Percentiles rank a stretch among this genome's conserved stretches.
phyloP scores from a whole-genome alignment of 1,284 basidiomycete genomes.

The Phellinidium pouzarii region DNA sequence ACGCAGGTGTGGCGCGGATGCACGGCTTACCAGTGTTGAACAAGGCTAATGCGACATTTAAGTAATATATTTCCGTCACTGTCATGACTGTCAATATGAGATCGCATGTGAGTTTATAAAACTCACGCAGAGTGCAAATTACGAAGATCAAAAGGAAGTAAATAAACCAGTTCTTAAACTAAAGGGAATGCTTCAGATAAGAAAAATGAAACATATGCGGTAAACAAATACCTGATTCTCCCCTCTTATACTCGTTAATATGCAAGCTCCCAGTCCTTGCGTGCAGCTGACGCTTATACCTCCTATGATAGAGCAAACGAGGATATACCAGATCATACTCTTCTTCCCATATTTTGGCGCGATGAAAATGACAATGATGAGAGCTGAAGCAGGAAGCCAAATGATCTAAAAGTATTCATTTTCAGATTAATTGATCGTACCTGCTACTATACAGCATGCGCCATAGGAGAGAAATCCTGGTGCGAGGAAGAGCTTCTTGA shows the following conservation, averaged over 20 bases:
- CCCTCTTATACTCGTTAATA: conserved; percentile 81
- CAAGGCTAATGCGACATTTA: conserved; percentile 93
- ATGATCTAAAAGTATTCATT: neutral
- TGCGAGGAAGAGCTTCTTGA: conserved; percentile 79
- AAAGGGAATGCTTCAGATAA: conserved; percentile 11
- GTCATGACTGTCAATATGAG: conserved; percentile 19
- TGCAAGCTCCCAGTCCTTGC: conserved; percentile 87
- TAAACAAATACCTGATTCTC: conserved; percentile 66
- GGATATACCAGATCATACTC: conserved; percentile 94
- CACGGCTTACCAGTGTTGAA: conserved; percentile 76
- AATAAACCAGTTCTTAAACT: conserved; percentile 81
- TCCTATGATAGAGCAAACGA: conserved; percentile 93
- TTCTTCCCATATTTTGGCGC: conserved; percentile 86
- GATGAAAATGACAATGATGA: conserved; percentile 73
- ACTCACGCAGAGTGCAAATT: conserved; percentile 69
- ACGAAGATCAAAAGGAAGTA: conserved; percentile 87
- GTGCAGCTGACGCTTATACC: conserved; percentile 96
- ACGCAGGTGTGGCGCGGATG: conserved; percentile 18
- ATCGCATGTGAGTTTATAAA: conserved; percentile 3
- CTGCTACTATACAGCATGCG: conserved; percentile 48
- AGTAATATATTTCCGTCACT: conserved; percentile 91
- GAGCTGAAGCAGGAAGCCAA: conserved; percentile 29
- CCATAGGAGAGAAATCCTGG: conserved; percentile 84
- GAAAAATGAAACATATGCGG: neutral
- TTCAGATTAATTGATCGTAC: neutral